Evolutionary conservation across 2,329 filamentous ascomycete species (phyloP).

Genomic region (Pseudopyrenochaeta lycopersici): DNA sequence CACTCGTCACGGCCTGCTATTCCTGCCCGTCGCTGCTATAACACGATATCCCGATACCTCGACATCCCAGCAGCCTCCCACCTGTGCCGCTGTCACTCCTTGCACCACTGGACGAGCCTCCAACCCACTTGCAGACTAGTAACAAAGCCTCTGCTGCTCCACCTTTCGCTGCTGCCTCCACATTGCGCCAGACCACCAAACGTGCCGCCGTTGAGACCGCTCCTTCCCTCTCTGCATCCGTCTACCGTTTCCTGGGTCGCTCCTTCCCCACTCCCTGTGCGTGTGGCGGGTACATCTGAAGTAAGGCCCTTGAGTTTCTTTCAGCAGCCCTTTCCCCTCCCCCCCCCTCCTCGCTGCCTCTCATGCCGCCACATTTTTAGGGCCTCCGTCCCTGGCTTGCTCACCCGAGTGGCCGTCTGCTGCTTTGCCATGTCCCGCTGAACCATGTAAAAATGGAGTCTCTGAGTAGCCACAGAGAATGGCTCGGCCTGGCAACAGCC

Average conservation of each 20-base stretch:
- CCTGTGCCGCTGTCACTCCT: conserved; percentile 17
- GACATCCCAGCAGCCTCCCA: conserved; percentile 1
- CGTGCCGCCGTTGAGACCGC: conserved; percentile 28
- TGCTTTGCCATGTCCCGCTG: conserved; percentile 13
- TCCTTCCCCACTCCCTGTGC: conserved; percentile 36
- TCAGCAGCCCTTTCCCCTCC: background rate
- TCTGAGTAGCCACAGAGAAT: conserved; percentile 12
- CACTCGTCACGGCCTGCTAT: conserved; percentile 4
- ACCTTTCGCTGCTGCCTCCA: conserved; percentile 38
- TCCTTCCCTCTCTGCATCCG: conserved; percentile 31
- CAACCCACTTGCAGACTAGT: conserved; percentile 34
- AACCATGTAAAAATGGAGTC: conserved; percentile 1
- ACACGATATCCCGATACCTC: conserved; percentile 7
- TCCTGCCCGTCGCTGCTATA: conserved; percentile 8
- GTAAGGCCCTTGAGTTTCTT: conserved; percentile 37
- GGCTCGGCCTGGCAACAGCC: conserved; percentile 20
- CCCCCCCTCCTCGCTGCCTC: conserved; percentile 17
- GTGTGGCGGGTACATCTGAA: conserved; percentile 29
- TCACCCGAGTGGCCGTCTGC: conserved; percentile 2
- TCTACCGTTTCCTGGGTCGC: conserved; percentile 31
- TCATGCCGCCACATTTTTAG: conserved; percentile 19
- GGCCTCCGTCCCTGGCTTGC: conserved; percentile 8
- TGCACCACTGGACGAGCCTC: conserved; percentile 30
- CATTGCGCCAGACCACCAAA: conserved; percentile 35
- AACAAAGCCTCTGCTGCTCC: conserved; percentile 16